Conservation (phyloP, 805 yeast genomes). For the Candida ortonii region DNA sequence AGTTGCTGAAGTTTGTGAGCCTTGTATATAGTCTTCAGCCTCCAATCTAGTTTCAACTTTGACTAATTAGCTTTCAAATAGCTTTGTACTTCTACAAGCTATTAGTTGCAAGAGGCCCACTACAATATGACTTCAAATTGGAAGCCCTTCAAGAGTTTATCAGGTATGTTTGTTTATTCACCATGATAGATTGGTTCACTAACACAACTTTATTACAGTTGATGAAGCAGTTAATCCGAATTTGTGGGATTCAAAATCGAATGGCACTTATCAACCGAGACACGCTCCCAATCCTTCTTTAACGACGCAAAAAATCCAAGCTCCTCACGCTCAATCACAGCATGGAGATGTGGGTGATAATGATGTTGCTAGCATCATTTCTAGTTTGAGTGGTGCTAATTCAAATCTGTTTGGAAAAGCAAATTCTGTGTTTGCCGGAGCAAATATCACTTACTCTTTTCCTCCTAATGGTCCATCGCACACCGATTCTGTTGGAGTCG, state of each 20-base stretch:
- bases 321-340: conserved; percentile 15
- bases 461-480: conserved; percentile 7
- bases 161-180: conserved; percentile 21
- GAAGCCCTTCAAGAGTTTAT: conserved; percentile 23
- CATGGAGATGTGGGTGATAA: conserved; percentile 18
- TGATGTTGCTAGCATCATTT: conserved; percentile 34
- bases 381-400: conserved; percentile 29
- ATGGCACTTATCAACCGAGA: conserved; percentile 17
- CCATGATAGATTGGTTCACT: not conserved
- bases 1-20: conserved; percentile 4
- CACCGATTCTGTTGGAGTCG: conserved; percentile 6
- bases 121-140: conserved; percentile 24
- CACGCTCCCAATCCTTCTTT: conserved; percentile 21
- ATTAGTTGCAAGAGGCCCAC: not conserved
- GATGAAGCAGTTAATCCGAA: conserved; percentile 28
- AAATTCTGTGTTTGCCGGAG: conserved; percentile 25
- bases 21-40: conserved; percentile 12
- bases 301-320: too few relatives aligned
- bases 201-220: conserved; percentile 14
- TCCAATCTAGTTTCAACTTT: too few relatives aligned
- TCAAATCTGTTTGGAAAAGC: conserved; percentile 24
- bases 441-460: conserved; percentile 13
- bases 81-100: too few relatives aligned
- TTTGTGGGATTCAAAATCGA: conserved; percentile 30
- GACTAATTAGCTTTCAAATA: conserved; percentile 15